phyloP scores from a whole-genome alignment of 2,329 filamentous ascomycete genomes.

The Aspergillus sp. region DNA sequence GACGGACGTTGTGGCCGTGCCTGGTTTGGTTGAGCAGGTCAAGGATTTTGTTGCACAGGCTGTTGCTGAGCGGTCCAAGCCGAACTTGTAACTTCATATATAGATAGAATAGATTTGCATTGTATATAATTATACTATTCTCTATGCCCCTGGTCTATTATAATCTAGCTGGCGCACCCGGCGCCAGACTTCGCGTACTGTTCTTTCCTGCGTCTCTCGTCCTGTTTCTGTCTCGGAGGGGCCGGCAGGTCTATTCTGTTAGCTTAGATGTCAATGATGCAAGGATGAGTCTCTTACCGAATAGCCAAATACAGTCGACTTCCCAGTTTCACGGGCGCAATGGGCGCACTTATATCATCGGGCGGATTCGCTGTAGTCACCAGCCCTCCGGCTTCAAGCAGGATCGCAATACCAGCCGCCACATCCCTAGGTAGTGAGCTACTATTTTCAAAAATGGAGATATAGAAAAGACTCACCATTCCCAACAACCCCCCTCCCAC shows the following conservation, averaged over 20 bases:
- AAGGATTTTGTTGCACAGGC: slow-evolving; percentile 56
- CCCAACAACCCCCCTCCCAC: slow-evolving; percentile 84
- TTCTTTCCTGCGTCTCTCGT: slow-evolving; percentile 69
- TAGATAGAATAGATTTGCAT: slow-evolving; percentile 9
- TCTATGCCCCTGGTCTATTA: slow-evolving; percentile 48
- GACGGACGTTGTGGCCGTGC: slow-evolving; percentile 60
- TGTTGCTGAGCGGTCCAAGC: slow-evolving; percentile 48
- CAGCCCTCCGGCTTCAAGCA: slow-evolving; percentile 74
- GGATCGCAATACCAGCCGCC: slow-evolving; percentile 73
- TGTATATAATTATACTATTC: slow-evolving; percentile 6
- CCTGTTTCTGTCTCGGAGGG: slow-evolving; percentile 65
- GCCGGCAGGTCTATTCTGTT: slow-evolving; percentile 62
- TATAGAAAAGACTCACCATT: slow-evolving; percentile 60
- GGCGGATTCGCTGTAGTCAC: slow-evolving; percentile 77
- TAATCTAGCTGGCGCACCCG: slow-evolving; percentile 71
- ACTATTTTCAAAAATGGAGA: not conserved
- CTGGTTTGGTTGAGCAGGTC: slow-evolving; percentile 58
- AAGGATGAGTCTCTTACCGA: slow-evolving; percentile 46
- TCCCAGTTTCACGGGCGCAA: slow-evolving; percentile 66
- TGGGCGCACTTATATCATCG: slow-evolving; percentile 57
- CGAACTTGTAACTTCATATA: slow-evolving; percentile 31
- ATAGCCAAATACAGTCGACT: slow-evolving; percentile 74
- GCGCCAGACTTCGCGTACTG: slow-evolving; percentile 74
- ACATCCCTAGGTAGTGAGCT: slow-evolving; percentile 60
- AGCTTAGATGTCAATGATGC: not conserved